Base-by-base conservation (phyloP, 2,329 filamentous ascomycete species). In the Thielaviopsis populi region DNA sequence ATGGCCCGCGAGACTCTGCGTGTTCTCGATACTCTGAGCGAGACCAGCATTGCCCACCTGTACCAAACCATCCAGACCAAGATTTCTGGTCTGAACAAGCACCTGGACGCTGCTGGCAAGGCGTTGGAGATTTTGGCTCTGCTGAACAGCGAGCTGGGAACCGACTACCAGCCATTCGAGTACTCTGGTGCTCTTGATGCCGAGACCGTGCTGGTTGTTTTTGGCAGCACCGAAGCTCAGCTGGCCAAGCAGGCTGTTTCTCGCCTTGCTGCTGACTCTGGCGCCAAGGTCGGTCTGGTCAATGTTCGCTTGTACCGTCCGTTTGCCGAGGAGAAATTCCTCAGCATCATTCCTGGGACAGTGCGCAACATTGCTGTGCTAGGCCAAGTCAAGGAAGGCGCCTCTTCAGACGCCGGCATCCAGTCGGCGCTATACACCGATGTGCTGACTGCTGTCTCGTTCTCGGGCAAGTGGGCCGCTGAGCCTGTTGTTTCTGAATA, bases 221-320 rank as follows among this genome's bases (percentile, higher is more conserved):
- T 99, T 70, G 94, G 94, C 69, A 96, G 90, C 66, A 84, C 91
- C 4, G 94, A 99, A 77, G 84, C 89, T 15, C 91, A 94, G 69
- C 78, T 97, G 66, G 85, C 90, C 65, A 85, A 87, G 68, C 90
- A 96, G 75, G 83, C 96, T 62, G 85, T 90, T 11, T 78, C 80
- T 53, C 84, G 85, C 48, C 79, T 97, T 58, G 82, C 88, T 37
- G 80, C 83, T 67, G 30, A 37, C 5, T 81, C 86, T 68, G 91
- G 87, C 68, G 81, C 82, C 71, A 89, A 86, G 76, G 83, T 96
- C 67, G 94, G 94, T 70, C 87, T 92, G 46, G 80, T 99, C 74
- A 92, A 89, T 70, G 92, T 97, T 58, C 88, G 94, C 68, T 81
- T 99, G 63, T 99, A 97, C 79, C 85, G 92, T 53, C 94, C 94